Base-by-base conservation (phyloP, 176 grass and related monocot genomes). In the Lolium perenne region DNA sequence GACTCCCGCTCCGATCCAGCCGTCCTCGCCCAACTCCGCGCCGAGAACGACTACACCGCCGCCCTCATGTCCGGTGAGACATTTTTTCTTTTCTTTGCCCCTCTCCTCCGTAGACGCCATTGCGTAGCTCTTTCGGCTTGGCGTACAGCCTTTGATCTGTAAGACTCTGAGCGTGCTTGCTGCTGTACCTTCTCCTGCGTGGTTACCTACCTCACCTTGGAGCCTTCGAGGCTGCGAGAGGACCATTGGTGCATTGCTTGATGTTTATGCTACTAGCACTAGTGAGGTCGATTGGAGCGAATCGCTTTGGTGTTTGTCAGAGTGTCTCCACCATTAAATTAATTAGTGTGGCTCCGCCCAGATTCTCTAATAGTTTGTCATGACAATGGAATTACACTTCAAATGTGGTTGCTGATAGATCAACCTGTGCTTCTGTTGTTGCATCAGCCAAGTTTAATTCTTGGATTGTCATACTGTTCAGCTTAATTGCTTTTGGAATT, bases 21-120 rank as follows among this genome's bases (percentile, higher is more conserved):
- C 38, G 87, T 98, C 13, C 80, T 98, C 65, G 70, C 89, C 40
- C 84, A 95, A 72, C 91, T 98, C 87, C 83, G 87, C 74, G 89
- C 88, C 79, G 95, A 98, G 89, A 98, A 95, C 77, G 71, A 88
- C 23, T 87, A 98, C 79, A 94, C 95, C 40, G 51, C 89, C 20
- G 23, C 81, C 83, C 50, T 88, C 58, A 95, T 97, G 95, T 95
- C 92, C 7, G 91, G 89, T 91, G 18, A 80, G 56, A 49, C 11
- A 7, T 2, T 11, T 32, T 26, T 12, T n/a, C n/a, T n/a, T 8
- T 58, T 9, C 1, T 5, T 58, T 8, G 1, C 55, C 55, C 55
- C 12, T 14, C 1, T 8, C 5, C 21, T 40, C 41, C 32, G 25
- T 17, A 56, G 53, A 38, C 17, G 74, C 25, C 74, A 71, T 71